phyloP scores from a whole-genome alignment of 2,329 filamentous ascomycete species.

The Paecilomyces sp. region DNA sequence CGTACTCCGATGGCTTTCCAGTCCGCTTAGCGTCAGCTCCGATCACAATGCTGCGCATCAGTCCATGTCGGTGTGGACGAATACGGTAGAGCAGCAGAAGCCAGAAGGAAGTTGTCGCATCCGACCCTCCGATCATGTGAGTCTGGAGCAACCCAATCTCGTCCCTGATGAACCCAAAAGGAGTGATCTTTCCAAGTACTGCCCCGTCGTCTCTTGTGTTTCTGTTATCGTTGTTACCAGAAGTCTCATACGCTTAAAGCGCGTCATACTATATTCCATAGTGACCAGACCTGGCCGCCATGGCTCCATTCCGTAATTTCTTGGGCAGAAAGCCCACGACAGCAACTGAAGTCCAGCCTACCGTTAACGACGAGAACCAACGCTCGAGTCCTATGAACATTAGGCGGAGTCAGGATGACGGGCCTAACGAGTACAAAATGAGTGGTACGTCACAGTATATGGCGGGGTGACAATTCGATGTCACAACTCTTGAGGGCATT shows the following conservation, averaged over 20 bases:
- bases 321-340: constrained; percentile 56
- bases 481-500: background rate
- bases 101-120: background rate
- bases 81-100: background rate
- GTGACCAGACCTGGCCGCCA: constrained; percentile 25
- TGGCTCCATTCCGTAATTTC: constrained; percentile 66
- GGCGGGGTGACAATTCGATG: background rate
- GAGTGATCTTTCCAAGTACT: constrained; percentile 1
- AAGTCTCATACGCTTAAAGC: background rate
- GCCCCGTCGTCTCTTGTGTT: background rate
- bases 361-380: constrained; percentile 46
- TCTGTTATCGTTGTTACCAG: constrained; percentile 11
- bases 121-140: constrained; percentile 18
- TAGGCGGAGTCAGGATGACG: constrained; percentile 56
- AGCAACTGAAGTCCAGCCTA: constrained; percentile 27
- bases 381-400: constrained; percentile 48
- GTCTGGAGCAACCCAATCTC: constrained; percentile 7
- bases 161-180: background rate
- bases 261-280: background rate
- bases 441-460: constrained; percentile 50
- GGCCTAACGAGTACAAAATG: constrained; percentile 70
- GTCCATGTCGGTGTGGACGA: background rate
- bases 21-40: background rate
- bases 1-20: background rate
- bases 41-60: background rate